Base-by-base conservation (phyloP, 1,139 yeast genomes). In the Candida labiduridarum region DNA sequence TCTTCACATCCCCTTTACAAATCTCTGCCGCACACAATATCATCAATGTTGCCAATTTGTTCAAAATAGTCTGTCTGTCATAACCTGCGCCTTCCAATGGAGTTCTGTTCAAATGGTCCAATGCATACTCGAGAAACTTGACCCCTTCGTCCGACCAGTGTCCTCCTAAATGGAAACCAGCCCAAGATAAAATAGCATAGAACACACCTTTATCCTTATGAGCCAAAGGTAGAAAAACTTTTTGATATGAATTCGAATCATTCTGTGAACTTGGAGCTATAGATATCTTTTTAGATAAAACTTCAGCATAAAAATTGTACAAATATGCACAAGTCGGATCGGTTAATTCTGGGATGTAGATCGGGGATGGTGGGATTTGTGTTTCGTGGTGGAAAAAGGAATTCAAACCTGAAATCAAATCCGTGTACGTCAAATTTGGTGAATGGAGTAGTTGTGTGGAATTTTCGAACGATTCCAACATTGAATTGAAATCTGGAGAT, bases 171-270 rank as follows among this genome's bases (percentile, higher is more conserved):
- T 84, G 85, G 63, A 83, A 82, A 0, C 89, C 89, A 1, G 94
- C 81, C 94, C 95, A 88, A 0, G 94, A 90, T 46, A 89, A 67
- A 7, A 89, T 74, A 1, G 87, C 83, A 63, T 84, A 83, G 46
- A 89, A 67, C 1, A 87, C 88, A 0, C 92, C 88, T 40, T 74
- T 72, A 59, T 87, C 88, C 49, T 74, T 71, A 49, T 84, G 84
- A 0, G 96, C 94, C 78, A 89, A 80, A 1, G 95, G 94, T 39
- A 89, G 68, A 62, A 88, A 88, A n/a, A 87, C 84, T 40, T 83
- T 83, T 50, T 83, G 80, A 62, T 84, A 89, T 58, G 85, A 82
- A 61, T 88, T 89, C 33, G 85, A 82, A 33, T 78, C 82, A 46
- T 63, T 72, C 67, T 54, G 76, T 9, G 76, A 68, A n/a, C 56